Evolutionary conservation across 1,284 basidiomycete genomes (phyloP), one percentile per base, ranked within the genome.

Genomic region (Sparassis latifolia): DNA sequence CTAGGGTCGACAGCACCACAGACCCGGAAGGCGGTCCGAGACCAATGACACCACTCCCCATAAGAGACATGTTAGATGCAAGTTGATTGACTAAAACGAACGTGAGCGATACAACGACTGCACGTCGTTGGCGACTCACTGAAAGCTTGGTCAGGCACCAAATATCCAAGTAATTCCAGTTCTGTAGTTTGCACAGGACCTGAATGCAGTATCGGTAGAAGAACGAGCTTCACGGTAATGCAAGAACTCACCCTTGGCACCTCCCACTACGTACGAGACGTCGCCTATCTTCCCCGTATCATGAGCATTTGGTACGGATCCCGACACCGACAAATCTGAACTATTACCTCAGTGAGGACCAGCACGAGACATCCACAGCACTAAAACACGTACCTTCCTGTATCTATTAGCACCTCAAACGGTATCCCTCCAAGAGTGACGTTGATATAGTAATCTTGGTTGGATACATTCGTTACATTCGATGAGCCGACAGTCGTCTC

Each of bases 71-170:
- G 84, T 76, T 3, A 72, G 45, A 45, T 74, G 64, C 60, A 85
- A 80, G 55, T 85, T 66, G 32, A 76, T 65, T 5, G 84, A 82
- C 66, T 88, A 89, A n/a, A 77, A 73, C 39, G 77, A 79, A 1
- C 20, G 82, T 77, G 58, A 88, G 71, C 4, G 69, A 62, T 32
- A 88, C 87, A 39, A 81, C 73, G 44, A 89, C 86, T 89, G 49
- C 10, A n/a, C 20, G 20, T 28, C 7, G 5, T 1, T 38, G 1
- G 10, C 27, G 29, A 68, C 79, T 47, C 50, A 85, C 84, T 69
- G 58, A 73, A 86, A 12, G 79, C 82, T 56, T 86, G 84, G 33
- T 77, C 64, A 1, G 68, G 56, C 37, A 85, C 69, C 0, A 61
- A 68, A 59, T 75, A 79, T 3, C 76, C 79, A 9, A 74, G 73